These are phyloP conservation scores for Dunaliella primolecta DNA, from an alignment of 139 green algal species.

Conservation along the genomic window DNA sequence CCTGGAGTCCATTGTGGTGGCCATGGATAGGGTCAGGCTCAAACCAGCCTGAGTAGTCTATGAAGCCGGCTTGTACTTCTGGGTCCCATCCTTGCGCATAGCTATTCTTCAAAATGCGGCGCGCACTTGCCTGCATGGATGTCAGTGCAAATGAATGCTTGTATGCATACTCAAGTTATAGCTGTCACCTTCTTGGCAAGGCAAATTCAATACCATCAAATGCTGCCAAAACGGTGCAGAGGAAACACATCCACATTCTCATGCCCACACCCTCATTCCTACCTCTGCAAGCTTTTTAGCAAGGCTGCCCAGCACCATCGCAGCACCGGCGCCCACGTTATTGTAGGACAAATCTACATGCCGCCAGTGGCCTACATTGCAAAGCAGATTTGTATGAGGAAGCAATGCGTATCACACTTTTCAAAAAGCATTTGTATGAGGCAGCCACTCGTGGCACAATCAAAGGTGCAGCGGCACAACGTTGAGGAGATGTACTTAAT, in stretches of 20 bases:
- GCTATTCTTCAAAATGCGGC: neutral
- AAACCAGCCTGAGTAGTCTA: constrained; percentile 4
- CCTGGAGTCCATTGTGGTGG: no score
- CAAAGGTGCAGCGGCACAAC: no score
- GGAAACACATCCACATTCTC: no score
- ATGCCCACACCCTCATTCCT: no score
- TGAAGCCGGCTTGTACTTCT: neutral
- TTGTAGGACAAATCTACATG: constrained; percentile 39
- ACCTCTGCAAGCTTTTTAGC: constrained; percentile 16
- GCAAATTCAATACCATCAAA: no score
- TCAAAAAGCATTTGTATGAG: no score
- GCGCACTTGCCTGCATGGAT: neutral
- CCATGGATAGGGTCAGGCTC: neutral
- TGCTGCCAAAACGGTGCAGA: no score
- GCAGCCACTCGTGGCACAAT: no score
- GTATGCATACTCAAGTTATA: no score
- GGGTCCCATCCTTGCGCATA: constrained; percentile 23
- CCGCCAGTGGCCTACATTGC: constrained; percentile 26
- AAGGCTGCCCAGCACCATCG: constrained; percentile 17
- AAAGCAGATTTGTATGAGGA: neutral
- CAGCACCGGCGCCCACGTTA: constrained; percentile 31
- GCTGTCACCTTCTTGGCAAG: no score
- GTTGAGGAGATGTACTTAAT: no score
- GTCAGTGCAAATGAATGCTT: no score
- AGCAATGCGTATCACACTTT: neutral